Base-by-base conservation (phyloP, 306 rosid genomes). In the Fragaria ananassa region DNA sequence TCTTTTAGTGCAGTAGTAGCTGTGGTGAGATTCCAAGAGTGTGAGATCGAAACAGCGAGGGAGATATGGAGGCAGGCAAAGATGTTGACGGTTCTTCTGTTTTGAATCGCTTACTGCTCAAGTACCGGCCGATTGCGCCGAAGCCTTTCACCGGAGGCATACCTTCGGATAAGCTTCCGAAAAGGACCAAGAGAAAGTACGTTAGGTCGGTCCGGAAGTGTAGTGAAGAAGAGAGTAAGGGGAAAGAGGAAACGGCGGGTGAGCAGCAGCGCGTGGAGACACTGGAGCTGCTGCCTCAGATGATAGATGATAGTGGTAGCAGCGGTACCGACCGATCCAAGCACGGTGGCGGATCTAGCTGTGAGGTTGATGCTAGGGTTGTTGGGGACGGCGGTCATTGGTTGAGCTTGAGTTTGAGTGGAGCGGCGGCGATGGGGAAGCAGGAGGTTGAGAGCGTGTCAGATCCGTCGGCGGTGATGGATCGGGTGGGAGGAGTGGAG, bases 81-180 rank as follows among this genome's bases (percentile, higher is more conserved):
- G 65, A 12, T 8, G 45, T 0, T 6, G 21, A 63, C 13, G 23
- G 10, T 3, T 7, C 44, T 6, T 31, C 44, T 34, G 68, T 35
- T 63, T 6, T 63, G 13, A 64, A 84, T 83, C 81, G 54, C 37
- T 66, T 81, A 54, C 82, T 87, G 91, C 89, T 79, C 68, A 87
- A 88, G 29, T 92, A 88, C 88, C 91, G 91, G 1, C 95, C 95
- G 76, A 91, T 91, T 83, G 97, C 90, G 4, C 97, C 95, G 0
- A 91, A 89, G 53, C 95, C 95, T 1, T 86, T 66, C 37, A 15
- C 81, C 50, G 86, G 78, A 3, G 57, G 72, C 6, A 49, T 82
- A 0, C 21, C 21, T 4, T 3, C 83, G 53, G 75, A 60, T 1
- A 53, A 76, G 39, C 21, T 63, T 5, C 68, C 68, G 6, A 63